A percentile compares a stretch with the other conserved stretches of the same genome.
phyloP scores from a whole-genome alignment of 2,329 filamentous ascomycete species.

The Allantophomopsis lycopodina region DNA sequence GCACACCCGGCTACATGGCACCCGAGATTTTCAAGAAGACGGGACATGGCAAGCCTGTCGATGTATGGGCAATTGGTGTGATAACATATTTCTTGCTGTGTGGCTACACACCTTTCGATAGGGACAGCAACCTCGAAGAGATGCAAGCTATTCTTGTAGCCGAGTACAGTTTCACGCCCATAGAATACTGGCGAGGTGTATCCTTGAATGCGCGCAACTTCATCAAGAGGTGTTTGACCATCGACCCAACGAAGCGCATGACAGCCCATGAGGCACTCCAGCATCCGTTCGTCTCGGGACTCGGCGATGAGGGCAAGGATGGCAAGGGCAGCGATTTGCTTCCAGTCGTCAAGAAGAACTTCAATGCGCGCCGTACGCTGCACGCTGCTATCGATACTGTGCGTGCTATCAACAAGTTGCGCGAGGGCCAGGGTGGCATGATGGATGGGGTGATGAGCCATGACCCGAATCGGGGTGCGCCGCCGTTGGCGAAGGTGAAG shows the following conservation, averaged over 20 bases:
- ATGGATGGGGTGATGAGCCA: slow-evolving; percentile 46
- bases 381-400: slow-evolving; percentile 61
- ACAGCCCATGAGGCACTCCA: slow-evolving; percentile 70
- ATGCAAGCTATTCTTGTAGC: slow-evolving; percentile 98
- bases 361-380: slow-evolving; percentile 54
- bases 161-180: slow-evolving; percentile 88
- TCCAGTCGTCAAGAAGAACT: slow-evolving; percentile 61
- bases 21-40: slow-evolving; percentile 99
- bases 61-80: slow-evolving; percentile 96
- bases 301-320: slow-evolving; percentile 25
- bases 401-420: slow-evolving; percentile 56
- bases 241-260: slow-evolving; percentile 78
- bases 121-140: slow-evolving; percentile 94
- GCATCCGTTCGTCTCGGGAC: slow-evolving; percentile 49
- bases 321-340: slow-evolving; percentile 47
- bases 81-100: slow-evolving; percentile 98
- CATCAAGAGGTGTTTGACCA: slow-evolving; percentile 80
- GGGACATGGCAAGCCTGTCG: slow-evolving; percentile 93
- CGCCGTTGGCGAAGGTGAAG: slow-evolving; percentile 13
- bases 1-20: slow-evolving; percentile 97
- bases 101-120: slow-evolving; percentile 95
- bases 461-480: slow-evolving; percentile 30
- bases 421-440: slow-evolving; percentile 42
- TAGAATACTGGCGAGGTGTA: slow-evolving; percentile 94
- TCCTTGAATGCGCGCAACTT: slow-evolving; percentile 80